A percentile compares a stretch with the other conserved stretches of the same genome.
These are phyloP conservation scores for Mucor plumbeus DNA, from an alignment of 371 early-diverging fungal genomes.

Conservation along the genomic window DNA sequence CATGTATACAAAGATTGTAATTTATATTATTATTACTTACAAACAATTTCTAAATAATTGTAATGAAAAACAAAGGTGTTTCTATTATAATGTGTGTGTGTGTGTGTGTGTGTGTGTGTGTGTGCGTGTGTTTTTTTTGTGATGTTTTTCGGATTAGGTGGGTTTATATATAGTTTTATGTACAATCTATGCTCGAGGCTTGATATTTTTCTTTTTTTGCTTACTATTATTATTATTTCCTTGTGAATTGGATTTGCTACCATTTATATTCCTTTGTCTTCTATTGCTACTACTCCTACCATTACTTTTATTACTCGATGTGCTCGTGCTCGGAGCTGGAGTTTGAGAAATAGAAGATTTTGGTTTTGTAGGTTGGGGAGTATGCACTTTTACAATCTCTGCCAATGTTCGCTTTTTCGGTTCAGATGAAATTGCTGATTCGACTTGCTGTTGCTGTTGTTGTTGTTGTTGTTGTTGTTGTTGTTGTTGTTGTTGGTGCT, in stretches of 20 bases:
- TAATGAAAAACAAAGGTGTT: no score
- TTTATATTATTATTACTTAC: no score
- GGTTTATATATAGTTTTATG: not conserved
- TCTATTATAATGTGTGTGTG: no score
- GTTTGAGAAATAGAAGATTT: not conserved
- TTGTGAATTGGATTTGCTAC: slow-evolving; percentile 1
- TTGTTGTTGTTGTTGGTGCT: not conserved
- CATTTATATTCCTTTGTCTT: slow-evolving; percentile 26
- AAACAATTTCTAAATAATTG: no score
- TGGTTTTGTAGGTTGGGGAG: not conserved
- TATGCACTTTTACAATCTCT: slow-evolving; percentile 29
- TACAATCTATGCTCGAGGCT: slow-evolving; percentile 6
- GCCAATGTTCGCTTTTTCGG: slow-evolving; percentile 28
- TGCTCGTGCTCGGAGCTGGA: not conserved
- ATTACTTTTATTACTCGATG: slow-evolving; percentile 13
- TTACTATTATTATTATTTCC: not conserved
- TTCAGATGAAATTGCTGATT: not conserved
- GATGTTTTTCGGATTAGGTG: not conserved
- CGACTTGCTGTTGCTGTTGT: not conserved
- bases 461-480: no score
- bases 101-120: no score
- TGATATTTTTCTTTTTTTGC: slow-evolving; percentile 13
- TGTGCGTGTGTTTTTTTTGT: no score
- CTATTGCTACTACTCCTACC: slow-evolving; percentile 6
- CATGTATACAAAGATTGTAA: no score